These are phyloP conservation scores for Candida sp. DNA, from an alignment of 1,139 yeast species.

Conservation along the genomic window DNA sequence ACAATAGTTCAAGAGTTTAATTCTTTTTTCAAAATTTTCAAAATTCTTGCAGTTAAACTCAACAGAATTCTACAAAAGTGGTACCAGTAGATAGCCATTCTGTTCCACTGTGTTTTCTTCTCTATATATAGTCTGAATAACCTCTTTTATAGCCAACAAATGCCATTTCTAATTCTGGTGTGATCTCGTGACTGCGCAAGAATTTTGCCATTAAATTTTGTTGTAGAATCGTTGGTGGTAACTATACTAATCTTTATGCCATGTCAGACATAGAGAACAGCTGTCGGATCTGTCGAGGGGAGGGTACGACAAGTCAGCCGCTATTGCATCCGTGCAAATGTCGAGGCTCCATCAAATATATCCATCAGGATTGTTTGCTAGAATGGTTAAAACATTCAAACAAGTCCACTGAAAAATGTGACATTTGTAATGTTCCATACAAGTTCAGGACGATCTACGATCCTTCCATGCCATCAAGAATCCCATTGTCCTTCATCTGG, in stretches of 20 bases:
- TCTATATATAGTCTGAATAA: not conserved
- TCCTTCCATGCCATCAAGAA: slow-evolving; percentile 62
- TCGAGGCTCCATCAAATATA: slow-evolving; percentile 87
- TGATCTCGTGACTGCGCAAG: not conserved
- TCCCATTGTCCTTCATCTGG: slow-evolving; percentile 52
- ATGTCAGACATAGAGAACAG: slow-evolving; percentile 25
- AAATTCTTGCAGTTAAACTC: no score
- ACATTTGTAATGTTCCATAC: slow-evolving; percentile 81
- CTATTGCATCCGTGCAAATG: slow-evolving; percentile 91
- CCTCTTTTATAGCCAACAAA: not conserved
- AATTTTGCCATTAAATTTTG: not conserved
- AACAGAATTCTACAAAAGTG: no score
- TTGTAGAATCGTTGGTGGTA: not conserved
- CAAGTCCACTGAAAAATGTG: slow-evolving; percentile 67
- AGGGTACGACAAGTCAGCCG: slow-evolving; percentile 76
- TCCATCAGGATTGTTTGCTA: slow-evolving; percentile 87
- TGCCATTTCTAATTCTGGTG: not conserved
- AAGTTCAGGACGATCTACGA: slow-evolving; percentile 70
- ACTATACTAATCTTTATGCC: not conserved
- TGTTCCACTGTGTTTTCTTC: no score
- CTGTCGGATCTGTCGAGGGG: slow-evolving; percentile 95
- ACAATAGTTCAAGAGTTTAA: no score
- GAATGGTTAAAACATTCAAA: slow-evolving; percentile 82
- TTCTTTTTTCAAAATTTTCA: no score
- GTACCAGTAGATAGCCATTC: no score